phyloP scores from a whole-genome alignment of 2,329 filamentous ascomycete genomes.

The Hypoxylon sp. region DNA sequence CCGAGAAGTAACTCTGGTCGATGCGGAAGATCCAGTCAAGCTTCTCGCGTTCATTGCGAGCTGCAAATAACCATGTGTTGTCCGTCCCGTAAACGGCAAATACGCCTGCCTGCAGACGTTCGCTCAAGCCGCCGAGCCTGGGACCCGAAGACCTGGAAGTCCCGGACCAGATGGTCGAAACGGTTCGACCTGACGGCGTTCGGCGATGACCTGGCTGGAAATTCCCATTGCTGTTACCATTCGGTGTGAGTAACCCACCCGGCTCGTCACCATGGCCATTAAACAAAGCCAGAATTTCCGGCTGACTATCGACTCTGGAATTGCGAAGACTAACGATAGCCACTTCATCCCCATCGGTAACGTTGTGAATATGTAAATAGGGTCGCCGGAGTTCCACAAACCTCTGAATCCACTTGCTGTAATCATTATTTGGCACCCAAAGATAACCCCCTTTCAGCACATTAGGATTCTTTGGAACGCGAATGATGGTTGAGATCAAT shows the following conservation, averaged over 20 bases:
- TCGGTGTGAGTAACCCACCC: constrained; percentile 37
- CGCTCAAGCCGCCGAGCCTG: constrained; percentile 67
- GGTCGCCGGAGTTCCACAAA: constrained; percentile 93
- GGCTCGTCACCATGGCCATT: constrained; percentile 45
- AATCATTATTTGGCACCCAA: constrained; percentile 84
- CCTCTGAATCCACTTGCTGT: constrained; percentile 87
- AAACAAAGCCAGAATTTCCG: constrained; percentile 85
- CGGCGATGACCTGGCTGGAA: constrained; percentile 63
- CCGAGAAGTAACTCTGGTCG: constrained; percentile 79
- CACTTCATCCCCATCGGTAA: constrained; percentile 88
- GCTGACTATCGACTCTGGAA: constrained; percentile 90
- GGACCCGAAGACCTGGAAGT: constrained; percentile 57
- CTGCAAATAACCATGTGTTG: constrained; percentile 95
- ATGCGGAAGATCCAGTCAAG: constrained; percentile 97
- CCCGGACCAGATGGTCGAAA: constrained; percentile 69
- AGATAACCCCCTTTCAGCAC: constrained; percentile 90
- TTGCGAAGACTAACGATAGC: constrained; percentile 90
- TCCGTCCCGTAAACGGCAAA: constrained; percentile 95
- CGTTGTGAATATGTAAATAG: constrained; percentile 90
- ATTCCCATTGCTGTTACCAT: constrained; percentile 53
- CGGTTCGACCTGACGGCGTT: constrained; percentile 65
- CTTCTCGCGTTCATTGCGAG: constrained; percentile 90
- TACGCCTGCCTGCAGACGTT: constrained; percentile 76
- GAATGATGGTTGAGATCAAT: constrained; percentile 81
- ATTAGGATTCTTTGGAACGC: constrained; percentile 82